Conservation (phyloP, 2,329 filamentous ascomycete genomes). For the Elsinoe australis region DNA sequence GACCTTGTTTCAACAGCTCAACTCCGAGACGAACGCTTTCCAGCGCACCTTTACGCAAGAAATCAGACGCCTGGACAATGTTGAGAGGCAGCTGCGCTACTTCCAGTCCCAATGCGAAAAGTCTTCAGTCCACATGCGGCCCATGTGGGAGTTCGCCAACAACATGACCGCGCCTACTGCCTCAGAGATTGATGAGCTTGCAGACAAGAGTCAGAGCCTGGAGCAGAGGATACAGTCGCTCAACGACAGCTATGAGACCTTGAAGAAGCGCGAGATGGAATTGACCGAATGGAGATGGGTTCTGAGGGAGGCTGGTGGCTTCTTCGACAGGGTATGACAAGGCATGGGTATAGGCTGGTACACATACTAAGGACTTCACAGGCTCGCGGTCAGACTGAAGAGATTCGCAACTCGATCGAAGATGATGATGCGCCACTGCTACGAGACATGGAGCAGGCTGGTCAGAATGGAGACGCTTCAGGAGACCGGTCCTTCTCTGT, state of each 20-base stretch:
- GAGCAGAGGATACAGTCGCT: conserved; percentile 86
- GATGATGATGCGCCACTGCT: conserved; percentile 90
- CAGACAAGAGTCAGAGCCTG: conserved; percentile 83
- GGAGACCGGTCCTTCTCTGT: conserved; percentile 83
- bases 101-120: conserved; percentile 97
- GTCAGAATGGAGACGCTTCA: conserved; percentile 54
- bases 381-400: conserved; percentile 91
- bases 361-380: conserved; percentile 23
- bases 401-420: conserved; percentile 84
- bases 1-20: conserved; percentile 57
- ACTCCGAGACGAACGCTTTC: conserved; percentile 86
- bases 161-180: conserved; percentile 81
- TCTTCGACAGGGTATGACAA: conserved; percentile 67
- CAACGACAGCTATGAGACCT: conserved; percentile 96
- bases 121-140: conserved; percentile 73
- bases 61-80: conserved; percentile 94
- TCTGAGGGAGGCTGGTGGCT: conserved; percentile 86
- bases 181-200: conserved; percentile 90
- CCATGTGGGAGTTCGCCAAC: conserved; percentile 79
- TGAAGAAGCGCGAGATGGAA: conserved; percentile 96
- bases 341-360: not conserved
- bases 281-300: conserved; percentile 99
- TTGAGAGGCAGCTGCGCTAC: conserved; percentile 93
- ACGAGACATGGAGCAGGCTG: conserved; percentile 82
- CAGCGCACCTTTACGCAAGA: conserved; percentile 97